These are phyloP conservation scores for Sporisorium exsertum DNA, from an alignment of 1,284 basidiomycete genomes.

Conservation along the genomic window DNA sequence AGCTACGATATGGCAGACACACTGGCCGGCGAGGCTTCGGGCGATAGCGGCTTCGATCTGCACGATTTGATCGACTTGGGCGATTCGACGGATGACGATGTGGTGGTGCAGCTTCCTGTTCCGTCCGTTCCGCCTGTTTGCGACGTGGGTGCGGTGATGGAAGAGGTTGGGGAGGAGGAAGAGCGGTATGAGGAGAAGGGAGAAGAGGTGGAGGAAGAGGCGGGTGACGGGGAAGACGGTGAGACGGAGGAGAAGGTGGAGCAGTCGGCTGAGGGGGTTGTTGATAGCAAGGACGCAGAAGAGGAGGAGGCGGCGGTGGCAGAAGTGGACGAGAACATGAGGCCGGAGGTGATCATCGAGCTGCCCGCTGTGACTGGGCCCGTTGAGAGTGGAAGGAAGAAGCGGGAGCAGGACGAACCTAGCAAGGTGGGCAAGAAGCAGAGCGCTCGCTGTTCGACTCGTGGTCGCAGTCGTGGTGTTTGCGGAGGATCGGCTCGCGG, in stretches of 20 bases:
- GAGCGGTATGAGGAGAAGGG: not conserved
- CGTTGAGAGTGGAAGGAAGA: not conserved
- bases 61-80: slow-evolving; percentile 16
- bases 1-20: not conserved
- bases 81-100: slow-evolving; percentile 26
- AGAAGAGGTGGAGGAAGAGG: slow-evolving; percentile 1
- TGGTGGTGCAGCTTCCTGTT: not conserved
- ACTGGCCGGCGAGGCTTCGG: slow-evolving; percentile 7
- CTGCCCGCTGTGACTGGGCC: not conserved
- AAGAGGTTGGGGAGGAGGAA: not conserved
- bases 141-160: not conserved
- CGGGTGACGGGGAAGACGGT: not conserved
- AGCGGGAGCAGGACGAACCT: not conserved
- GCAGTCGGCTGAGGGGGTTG: not conserved
- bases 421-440: not conserved
- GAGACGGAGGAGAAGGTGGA: not conserved
- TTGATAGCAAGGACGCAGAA: not conserved
- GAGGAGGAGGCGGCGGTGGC: not conserved
- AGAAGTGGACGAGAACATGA: not conserved
- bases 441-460: not conserved
- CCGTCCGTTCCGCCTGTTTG: not conserved
- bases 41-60: slow-evolving; percentile 15
- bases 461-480: slow-evolving; percentile 10
- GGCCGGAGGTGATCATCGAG: not conserved
- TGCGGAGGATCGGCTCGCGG: not conserved